phyloP scores from a whole-genome alignment of 129 eudicot genomes.

The Artemisia argyi region DNA sequence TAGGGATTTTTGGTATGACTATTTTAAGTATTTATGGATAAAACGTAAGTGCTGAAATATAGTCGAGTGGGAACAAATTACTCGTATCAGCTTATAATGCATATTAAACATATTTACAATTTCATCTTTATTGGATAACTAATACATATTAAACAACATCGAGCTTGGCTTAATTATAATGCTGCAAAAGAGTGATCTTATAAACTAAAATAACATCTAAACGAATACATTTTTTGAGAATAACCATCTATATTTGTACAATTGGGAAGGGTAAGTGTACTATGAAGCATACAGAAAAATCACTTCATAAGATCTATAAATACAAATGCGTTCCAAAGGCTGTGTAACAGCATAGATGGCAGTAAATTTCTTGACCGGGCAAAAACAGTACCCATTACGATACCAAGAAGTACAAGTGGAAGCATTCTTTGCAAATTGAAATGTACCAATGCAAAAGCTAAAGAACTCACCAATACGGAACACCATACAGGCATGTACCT shows the following conservation, averaged over 20 bases:
- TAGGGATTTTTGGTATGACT: background rate
- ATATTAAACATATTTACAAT: background rate
- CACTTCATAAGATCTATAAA: conserved; percentile 69
- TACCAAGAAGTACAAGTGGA: conserved; percentile 63
- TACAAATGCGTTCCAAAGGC: conserved; percentile 77
- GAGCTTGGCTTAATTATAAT: background rate
- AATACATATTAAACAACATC: background rate
- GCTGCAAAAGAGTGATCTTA: background rate
- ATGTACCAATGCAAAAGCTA: conserved; percentile 74
- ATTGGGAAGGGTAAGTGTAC: background rate
- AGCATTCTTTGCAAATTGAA: conserved; percentile 67
- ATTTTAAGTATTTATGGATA: background rate
- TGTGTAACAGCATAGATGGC: conserved; percentile 66
- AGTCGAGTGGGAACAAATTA: background rate
- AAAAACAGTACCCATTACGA: conserved; percentile 63
- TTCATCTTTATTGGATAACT: background rate
- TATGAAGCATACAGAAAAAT: conserved; percentile 4
- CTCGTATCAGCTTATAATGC: too few species aligned
- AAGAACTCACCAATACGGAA: conserved; percentile 55
- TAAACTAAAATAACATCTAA: background rate
- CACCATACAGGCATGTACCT: conserved; percentile 82
- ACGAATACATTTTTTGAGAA: too few species aligned
- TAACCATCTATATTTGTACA: conserved; percentile 17
- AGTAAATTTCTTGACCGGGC: conserved; percentile 63
- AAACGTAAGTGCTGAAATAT: background rate